phyloP scores from a whole-genome alignment of 1,284 basidiomycete species.

The Cryptococcus sp. region DNA sequence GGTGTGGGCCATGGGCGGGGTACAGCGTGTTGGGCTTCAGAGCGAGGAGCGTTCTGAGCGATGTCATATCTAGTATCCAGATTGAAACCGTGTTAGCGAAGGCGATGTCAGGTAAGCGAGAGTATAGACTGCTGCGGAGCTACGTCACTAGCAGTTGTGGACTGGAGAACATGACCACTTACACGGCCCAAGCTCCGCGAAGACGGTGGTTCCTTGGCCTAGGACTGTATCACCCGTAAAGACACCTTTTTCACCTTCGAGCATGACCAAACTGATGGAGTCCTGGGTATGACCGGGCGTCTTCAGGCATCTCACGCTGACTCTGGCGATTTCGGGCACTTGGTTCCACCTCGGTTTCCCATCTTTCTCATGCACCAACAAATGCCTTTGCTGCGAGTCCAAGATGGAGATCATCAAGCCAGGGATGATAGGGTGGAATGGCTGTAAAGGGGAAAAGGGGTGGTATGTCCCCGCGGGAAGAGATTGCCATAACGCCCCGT shows the following conservation, averaged over 20 bases:
- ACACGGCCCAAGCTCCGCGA: slow-evolving; percentile 80
- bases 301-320: slow-evolving; percentile 66
- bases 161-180: slow-evolving; percentile 56
- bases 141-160: background rate
- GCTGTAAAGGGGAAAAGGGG: slow-evolving; percentile 39
- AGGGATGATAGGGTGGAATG: slow-evolving; percentile 43
- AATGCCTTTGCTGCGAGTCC: slow-evolving; percentile 35
- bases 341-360: slow-evolving; percentile 43
- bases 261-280: slow-evolving; percentile 72
- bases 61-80: slow-evolving; percentile 35
- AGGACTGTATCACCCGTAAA: slow-evolving; percentile 91
- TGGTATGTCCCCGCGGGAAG: slow-evolving; percentile 36
- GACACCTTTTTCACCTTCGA: slow-evolving; percentile 62
- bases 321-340: slow-evolving; percentile 40
- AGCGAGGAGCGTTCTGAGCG: slow-evolving; percentile 44
- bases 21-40: slow-evolving; percentile 60
- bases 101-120: background rate
- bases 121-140: background rate
- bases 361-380: slow-evolving; percentile 40
- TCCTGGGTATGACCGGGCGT: slow-evolving; percentile 91
- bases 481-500: slow-evolving; percentile 30
- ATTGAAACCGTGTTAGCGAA: background rate
- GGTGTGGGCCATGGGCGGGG: slow-evolving; percentile 79
- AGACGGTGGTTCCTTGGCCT: slow-evolving; percentile 86
- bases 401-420: slow-evolving; percentile 47